phyloP scores from a whole-genome alignment of 805 yeast genomes.

The Wickerhamomyces mucosus region DNA sequence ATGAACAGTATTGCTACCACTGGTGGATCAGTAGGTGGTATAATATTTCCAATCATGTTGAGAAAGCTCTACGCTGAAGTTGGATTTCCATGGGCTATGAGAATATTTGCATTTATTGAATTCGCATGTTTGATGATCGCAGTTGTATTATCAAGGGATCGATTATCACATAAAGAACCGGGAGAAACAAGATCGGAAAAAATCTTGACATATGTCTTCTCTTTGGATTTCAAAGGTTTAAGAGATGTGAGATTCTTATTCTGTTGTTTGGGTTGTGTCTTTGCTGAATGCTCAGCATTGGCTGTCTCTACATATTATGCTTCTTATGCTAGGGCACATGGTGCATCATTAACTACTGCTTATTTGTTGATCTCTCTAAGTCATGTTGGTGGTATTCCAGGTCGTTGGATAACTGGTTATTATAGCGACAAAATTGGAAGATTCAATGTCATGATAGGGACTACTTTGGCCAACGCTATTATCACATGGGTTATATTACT shows the following conservation, averaged over 20 bases:
- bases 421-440: slow-evolving; percentile 38
- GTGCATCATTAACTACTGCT: slow-evolving; percentile 29
- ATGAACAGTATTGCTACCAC: slow-evolving; percentile 39
- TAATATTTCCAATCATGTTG: slow-evolving; percentile 43
- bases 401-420: slow-evolving; percentile 35
- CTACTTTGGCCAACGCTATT: slow-evolving; percentile 21
- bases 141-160: slow-evolving; percentile 28
- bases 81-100: slow-evolving; percentile 50
- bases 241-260: slow-evolving; percentile 35
- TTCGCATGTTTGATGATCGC: slow-evolving; percentile 26
- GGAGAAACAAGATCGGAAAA: slow-evolving; percentile 20
- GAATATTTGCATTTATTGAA: slow-evolving; percentile 38
- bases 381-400: slow-evolving; percentile 31
- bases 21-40: slow-evolving; percentile 49
- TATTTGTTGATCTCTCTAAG: slow-evolving; percentile 37
- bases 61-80: slow-evolving; percentile 32
- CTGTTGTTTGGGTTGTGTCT: slow-evolving; percentile 33
- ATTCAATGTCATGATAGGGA: slow-evolving; percentile 39
- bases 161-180: slow-evolving; percentile 24
- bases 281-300: slow-evolving; percentile 37
- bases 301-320: slow-evolving; percentile 39
- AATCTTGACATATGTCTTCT: slow-evolving; percentile 17
- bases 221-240: slow-evolving; percentile 28
- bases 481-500: slow-evolving; percentile 28
- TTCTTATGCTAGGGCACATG: slow-evolving; percentile 39